A percentile compares a stretch with the other conserved stretches of the same genome.
phyloP scores from a whole-genome alignment of 129 eudicot genomes.

The Dittrichia graveolens region DNA sequence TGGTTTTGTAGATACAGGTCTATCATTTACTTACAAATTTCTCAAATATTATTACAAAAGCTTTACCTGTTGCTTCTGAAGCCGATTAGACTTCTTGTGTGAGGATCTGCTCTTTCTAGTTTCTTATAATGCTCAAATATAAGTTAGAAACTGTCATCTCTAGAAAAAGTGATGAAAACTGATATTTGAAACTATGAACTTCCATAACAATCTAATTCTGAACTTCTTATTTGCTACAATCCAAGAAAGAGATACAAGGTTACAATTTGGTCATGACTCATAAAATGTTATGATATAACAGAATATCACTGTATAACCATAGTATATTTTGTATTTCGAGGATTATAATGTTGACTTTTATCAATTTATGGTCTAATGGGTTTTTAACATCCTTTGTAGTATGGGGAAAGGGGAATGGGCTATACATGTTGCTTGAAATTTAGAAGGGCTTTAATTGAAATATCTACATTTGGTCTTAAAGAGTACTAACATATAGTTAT shows the following conservation, averaged over 20 bases:
- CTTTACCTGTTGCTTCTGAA: no score
- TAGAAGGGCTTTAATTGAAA: not conserved
- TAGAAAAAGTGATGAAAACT: not conserved
- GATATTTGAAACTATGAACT: not conserved
- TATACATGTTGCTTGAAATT: not conserved
- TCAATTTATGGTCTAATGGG: not conserved
- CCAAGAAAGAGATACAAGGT: slow-evolving; percentile 16
- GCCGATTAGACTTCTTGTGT: no score
- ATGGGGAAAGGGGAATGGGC: not conserved
- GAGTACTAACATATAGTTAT: not conserved
- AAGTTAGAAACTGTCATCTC: not conserved
- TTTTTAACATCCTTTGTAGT: not conserved
- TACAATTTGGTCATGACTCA: not conserved
- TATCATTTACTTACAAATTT: slow-evolving; percentile 2
- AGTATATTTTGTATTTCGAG: not conserved
- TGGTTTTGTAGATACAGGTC: slow-evolving; percentile 38
- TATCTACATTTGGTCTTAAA: slow-evolving; percentile 1
- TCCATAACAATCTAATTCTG: not conserved
- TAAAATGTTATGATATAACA: not conserved
- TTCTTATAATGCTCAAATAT: not conserved
- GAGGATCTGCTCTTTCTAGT: no score
- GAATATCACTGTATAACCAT: not conserved
- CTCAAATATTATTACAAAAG: no score
- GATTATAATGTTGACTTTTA: slow-evolving; percentile 1
- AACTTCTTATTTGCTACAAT: not conserved